These are phyloP conservation scores for Pharnaceum exiguum DNA, from an alignment of 148 eudicot species.

Conservation along the genomic window DNA sequence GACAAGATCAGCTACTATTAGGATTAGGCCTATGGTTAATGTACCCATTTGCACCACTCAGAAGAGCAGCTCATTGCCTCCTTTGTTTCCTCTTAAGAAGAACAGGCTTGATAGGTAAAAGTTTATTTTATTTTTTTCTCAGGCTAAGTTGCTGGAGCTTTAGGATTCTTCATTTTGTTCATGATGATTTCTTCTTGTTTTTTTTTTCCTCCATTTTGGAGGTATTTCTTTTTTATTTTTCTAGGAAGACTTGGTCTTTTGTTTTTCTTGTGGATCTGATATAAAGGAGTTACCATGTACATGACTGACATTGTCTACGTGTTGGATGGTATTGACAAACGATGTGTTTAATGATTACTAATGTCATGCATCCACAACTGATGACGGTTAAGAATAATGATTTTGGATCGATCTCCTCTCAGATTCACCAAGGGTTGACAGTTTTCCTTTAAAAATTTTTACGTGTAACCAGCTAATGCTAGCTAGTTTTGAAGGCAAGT, in stretches of 20 bases:
- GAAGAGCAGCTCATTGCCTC: conserved; percentile 43
- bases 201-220: neutral
- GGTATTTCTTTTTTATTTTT: conserved; percentile 9
- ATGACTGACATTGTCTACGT: conserved; percentile 32
- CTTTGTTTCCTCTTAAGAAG: conserved; percentile 56
- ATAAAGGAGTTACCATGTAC: conserved; percentile 22
- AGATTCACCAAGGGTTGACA: too few relatives aligned
- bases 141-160: conserved; percentile 12
- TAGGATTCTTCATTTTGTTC: conserved; percentile 20
- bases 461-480: too few relatives aligned
- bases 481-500: conserved; percentile 15
- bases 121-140: neutral
- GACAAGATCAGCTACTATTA: conserved; percentile 65
- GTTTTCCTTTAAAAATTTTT: too few relatives aligned
- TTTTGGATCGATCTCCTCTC: conserved; percentile 1
- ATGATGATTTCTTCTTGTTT: conserved; percentile 3
- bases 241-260: conserved; percentile 4
- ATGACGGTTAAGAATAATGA: conserved; percentile 10
- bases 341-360: conserved; percentile 20
- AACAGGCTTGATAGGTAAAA: conserved; percentile 41
- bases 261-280: conserved; percentile 16
- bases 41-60: conserved; percentile 62
- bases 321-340: conserved; percentile 28
- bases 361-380: conserved; percentile 20
- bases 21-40: conserved; percentile 80